phyloP scores from a whole-genome alignment of 1,284 basidiomycete species.

The Cutaneotrichosporon sp. region DNA sequence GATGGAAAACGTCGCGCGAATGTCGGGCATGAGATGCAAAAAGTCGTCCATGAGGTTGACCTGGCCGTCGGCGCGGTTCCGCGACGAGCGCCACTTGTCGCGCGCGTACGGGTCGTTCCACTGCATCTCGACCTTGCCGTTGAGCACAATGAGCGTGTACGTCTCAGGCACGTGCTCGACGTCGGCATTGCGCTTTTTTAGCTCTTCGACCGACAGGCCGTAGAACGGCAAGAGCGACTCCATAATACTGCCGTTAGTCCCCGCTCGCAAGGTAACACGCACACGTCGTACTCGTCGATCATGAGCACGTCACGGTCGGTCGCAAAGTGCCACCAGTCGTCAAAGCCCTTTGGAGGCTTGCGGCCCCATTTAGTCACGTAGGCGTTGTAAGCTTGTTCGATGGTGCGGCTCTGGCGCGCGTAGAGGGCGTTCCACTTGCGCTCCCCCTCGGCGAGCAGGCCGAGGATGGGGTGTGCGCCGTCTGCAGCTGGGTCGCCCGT shows the following conservation, averaged over 20 bases:
- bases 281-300: slow-evolving; percentile 48
- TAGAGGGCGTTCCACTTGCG: slow-evolving; percentile 49
- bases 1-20: slow-evolving; percentile 46
- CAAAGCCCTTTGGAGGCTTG: slow-evolving; percentile 49
- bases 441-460: slow-evolving; percentile 49
- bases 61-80: slow-evolving; percentile 45
- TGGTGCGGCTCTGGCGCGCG: slow-evolving; percentile 48
- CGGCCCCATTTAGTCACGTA: slow-evolving; percentile 48
- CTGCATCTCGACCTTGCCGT: slow-evolving; percentile 47
- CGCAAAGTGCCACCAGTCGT: slow-evolving; percentile 38
- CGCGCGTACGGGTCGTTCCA: slow-evolving; percentile 50
- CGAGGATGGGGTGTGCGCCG: slow-evolving; percentile 46
- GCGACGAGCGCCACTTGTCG: slow-evolving; percentile 44
- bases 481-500: slow-evolving; percentile 15
- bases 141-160: slow-evolving; percentile 46
- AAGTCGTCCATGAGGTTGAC: slow-evolving; percentile 50
- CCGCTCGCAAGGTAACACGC: slow-evolving; percentile 14
- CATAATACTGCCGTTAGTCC: slow-evolving; percentile 38
- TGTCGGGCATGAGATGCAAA: slow-evolving; percentile 27
- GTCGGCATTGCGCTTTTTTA: slow-evolving; percentile 37
- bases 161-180: slow-evolving; percentile 47
- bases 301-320: slow-evolving; percentile 35
- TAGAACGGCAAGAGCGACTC: slow-evolving; percentile 45
- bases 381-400: slow-evolving; percentile 50
- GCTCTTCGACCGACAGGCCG: slow-evolving; percentile 37